A percentile compares a stretch with the other conserved stretches of the same genome.
Conservation (phyloP, 163 green algal genomes). For the Scenedesmus sp. region DNA sequence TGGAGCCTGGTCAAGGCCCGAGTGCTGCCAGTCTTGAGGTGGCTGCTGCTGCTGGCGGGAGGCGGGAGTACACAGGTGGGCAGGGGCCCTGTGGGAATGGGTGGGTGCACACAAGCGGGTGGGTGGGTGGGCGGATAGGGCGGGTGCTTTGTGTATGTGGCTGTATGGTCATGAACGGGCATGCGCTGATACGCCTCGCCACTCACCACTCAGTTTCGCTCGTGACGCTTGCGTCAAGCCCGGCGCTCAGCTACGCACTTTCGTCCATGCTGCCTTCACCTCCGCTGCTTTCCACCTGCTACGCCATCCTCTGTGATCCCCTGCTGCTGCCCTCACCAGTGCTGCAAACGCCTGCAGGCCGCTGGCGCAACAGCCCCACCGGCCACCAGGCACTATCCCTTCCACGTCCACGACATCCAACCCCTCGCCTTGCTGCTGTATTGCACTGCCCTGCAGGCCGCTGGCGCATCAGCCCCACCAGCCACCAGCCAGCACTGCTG, state of each 20-base stretch:
- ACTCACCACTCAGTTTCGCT: no score
- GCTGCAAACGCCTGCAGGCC: background rate
- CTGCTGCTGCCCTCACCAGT: no score
- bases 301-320: no score
- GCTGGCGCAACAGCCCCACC: background rate
- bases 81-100: no score
- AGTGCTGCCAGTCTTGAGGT: background rate
- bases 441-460: background rate
- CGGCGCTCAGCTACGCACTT: no score
- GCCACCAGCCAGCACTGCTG: background rate
- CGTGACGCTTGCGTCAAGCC: no score
- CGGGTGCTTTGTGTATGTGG: no score
- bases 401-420: background rate
- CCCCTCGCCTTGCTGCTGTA: background rate
- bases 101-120: no score
- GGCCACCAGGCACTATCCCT: background rate
- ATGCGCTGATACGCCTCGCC: no score
- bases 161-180: no score
- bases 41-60: constrained; percentile 8
- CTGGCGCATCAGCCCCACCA: background rate
- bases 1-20: background rate
- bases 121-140: no score
- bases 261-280: no score
- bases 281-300: background rate
- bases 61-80: constrained; percentile 1